A percentile compares a stretch with the other conserved stretches of the same genome.
Conservation (phyloP, 164 flowering plant genomes). For the Piper betle region DNA sequence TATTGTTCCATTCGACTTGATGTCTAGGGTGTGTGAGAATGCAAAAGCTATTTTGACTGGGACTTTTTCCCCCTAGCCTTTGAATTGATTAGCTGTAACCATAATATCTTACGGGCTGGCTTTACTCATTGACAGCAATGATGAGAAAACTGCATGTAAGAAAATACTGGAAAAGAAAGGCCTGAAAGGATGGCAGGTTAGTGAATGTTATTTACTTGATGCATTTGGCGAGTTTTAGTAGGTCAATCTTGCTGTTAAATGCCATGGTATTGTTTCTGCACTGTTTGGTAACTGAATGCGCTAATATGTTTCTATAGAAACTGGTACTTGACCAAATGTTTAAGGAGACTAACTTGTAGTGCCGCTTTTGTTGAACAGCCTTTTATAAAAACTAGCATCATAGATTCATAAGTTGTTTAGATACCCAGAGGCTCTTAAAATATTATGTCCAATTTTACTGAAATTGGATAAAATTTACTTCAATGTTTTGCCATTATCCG, state of each 20-base stretch:
- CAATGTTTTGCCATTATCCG: background rate
- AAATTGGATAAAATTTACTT: background rate
- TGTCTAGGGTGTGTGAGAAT: background rate
- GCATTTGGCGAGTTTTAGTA: background rate
- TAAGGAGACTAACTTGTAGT: background rate
- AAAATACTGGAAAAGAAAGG: conserved; percentile 59
- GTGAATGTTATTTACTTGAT: background rate
- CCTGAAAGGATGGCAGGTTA: conserved; percentile 71
- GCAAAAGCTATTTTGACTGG: too few relatives aligned
- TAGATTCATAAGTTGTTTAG: too few relatives aligned
- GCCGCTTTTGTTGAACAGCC: background rate
- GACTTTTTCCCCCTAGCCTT: background rate
- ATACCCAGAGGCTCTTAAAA: background rate
- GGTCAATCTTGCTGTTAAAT: background rate
- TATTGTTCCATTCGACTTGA: background rate
- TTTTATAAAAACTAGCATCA: too few relatives aligned
- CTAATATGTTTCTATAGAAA: background rate
- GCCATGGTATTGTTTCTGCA: background rate
- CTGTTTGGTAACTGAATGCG: background rate
- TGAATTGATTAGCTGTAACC: background rate
- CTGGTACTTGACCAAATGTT: background rate
- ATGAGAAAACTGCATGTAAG: conserved; percentile 61
- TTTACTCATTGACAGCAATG: conserved; percentile 36
- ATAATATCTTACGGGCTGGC: conserved; percentile 3
- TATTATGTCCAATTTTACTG: background rate